These are phyloP conservation scores for Ichthyophthirius multifiliis DNA, from an alignment of 169 alveolate genomes.

Conservation along the genomic window DNA sequence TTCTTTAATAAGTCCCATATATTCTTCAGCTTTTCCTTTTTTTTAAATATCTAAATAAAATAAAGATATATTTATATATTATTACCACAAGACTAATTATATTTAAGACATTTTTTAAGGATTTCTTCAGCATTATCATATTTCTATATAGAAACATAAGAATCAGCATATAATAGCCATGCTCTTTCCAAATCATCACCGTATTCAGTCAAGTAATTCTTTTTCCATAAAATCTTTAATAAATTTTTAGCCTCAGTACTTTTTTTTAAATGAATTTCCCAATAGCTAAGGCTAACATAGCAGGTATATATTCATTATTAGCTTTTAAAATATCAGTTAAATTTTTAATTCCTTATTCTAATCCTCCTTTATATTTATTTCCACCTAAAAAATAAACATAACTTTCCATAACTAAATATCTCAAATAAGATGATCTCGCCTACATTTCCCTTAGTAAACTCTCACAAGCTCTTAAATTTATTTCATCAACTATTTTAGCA, in stretches of 20 bases:
- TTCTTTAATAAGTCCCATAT: constrained; percentile 86
- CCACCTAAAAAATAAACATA: constrained; percentile 63
- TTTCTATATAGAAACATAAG: constrained; percentile 31
- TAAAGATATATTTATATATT: neutral
- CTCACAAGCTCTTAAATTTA: constrained; percentile 73
- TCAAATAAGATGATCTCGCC: constrained; percentile 61
- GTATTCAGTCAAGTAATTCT: constrained; percentile 73
- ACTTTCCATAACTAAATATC: constrained; percentile 47
- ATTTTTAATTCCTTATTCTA: constrained; percentile 57
- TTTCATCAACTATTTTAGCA: constrained; percentile 40
- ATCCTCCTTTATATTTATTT: constrained; percentile 31
- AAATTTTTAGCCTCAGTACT: constrained; percentile 68
- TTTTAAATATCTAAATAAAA: constrained; percentile 3
- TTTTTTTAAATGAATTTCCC: constrained; percentile 75
- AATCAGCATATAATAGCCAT: constrained; percentile 87
- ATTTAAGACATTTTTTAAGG: constrained; percentile 63
- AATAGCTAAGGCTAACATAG: constrained; percentile 78
- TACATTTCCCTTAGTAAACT: constrained; percentile 70
- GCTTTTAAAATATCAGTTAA: constrained; percentile 54
- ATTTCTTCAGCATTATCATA: constrained; percentile 68
- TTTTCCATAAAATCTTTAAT: constrained; percentile 50
- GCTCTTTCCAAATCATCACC: constrained; percentile 89
- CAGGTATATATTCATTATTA: constrained; percentile 81
- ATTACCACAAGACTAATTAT: constrained; percentile 75
- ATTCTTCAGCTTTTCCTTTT: constrained; percentile 86